Base-by-base conservation (phyloP, 2,329 filamentous ascomycete genomes). In the Monosporascus sp. region DNA sequence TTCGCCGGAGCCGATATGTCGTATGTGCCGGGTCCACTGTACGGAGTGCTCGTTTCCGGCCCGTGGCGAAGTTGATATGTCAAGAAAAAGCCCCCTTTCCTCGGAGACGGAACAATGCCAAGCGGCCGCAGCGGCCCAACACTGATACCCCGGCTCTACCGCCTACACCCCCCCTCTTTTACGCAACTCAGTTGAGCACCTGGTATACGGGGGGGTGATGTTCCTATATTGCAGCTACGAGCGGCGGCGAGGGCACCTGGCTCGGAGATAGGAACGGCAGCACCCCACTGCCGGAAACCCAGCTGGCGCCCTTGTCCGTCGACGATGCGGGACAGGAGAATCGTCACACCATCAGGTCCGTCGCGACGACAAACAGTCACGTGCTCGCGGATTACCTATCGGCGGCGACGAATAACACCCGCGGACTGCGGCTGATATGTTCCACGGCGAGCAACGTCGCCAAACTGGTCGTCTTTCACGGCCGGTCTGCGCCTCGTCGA, bases 401-500 rank as follows among this genome's bases (percentile, higher is more conserved):
- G 18, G 67, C 71, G 25, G 69, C 73, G 54, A 53, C 43, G n/a
- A 53, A 20, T 14, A 49, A 43, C 14, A 52, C 36, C 18, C 45
- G 52, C 14, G 54, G 54, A 58, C 65, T 51, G 69, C 68, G 56
- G 24, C 56, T 59, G 51, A 59, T 58, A n/a, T 62, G 62, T 36
- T 53, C 62, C 37, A 61, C 60, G 41, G 56, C 53, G 8, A 55
- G 50, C 49, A 44, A 52, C 56, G 51, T 48, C 27, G 52, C 17
- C 6, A 22, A 52, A 3, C 75, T 76, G 0, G 73, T 79, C 0
- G 57, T 77, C 8, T 79, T 79, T 79, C 53, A 77, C 74, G 2
- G 1, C 78, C 81, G 0, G 81, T 85, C 64, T 85, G 81, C 0
- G 82, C 82, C 62, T 85, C 82, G 55, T 85, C 81, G 18, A 85